These are phyloP conservation scores for Neurospora sp. DNA, from an alignment of 495 filamentous ascomycete genomes.

Conservation along the genomic window DNA sequence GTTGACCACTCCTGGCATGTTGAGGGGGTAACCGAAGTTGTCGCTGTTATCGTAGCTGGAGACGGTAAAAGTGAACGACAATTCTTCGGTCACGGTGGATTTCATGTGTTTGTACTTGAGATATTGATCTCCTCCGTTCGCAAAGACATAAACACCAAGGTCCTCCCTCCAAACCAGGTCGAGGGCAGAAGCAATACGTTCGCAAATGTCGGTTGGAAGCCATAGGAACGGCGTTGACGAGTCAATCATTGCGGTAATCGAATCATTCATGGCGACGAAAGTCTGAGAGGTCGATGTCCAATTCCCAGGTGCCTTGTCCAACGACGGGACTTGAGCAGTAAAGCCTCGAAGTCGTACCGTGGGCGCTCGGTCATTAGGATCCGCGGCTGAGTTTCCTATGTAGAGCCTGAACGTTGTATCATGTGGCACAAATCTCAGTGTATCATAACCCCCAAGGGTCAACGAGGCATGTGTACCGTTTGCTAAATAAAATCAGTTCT, in stretches of 20 bases:
- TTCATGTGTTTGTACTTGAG: slow-evolving; percentile 19
- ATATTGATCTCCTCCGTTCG: slow-evolving; percentile 26
- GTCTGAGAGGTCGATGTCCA: slow-evolving; percentile 29
- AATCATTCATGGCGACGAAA: slow-evolving; percentile 35
- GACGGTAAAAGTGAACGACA: slow-evolving; percentile 51
- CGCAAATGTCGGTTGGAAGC: slow-evolving; percentile 53
- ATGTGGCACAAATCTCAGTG: slow-evolving; percentile 45
- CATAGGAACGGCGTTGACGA: slow-evolving; percentile 58
- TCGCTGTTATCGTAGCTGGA: slow-evolving; percentile 38
- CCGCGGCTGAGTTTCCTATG: slow-evolving; percentile 4
- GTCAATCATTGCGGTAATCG: slow-evolving; percentile 48
- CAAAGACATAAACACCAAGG: slow-evolving; percentile 32
- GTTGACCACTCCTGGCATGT: slow-evolving; percentile 41
- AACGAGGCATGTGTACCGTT: slow-evolving; percentile 45
- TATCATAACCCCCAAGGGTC: slow-evolving; percentile 55
- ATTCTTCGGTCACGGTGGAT: slow-evolving; percentile 14
- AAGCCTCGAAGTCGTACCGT: slow-evolving; percentile 46
- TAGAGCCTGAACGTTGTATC: slow-evolving; percentile 41
- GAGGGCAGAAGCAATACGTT: slow-evolving; percentile 49
- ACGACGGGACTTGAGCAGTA: slow-evolving; percentile 35
- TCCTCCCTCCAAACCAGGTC: slow-evolving; percentile 48
- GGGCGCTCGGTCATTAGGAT: slow-evolving; percentile 32
- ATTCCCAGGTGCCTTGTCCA: slow-evolving; percentile 25
- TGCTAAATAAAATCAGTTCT: background rate
- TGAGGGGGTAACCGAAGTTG: slow-evolving; percentile 30